Evolutionary conservation across 352 stramenopile genomes (phyloP), one percentile per base, ranked within the genome.

Genomic region (Phytophthora idaei): DNA sequence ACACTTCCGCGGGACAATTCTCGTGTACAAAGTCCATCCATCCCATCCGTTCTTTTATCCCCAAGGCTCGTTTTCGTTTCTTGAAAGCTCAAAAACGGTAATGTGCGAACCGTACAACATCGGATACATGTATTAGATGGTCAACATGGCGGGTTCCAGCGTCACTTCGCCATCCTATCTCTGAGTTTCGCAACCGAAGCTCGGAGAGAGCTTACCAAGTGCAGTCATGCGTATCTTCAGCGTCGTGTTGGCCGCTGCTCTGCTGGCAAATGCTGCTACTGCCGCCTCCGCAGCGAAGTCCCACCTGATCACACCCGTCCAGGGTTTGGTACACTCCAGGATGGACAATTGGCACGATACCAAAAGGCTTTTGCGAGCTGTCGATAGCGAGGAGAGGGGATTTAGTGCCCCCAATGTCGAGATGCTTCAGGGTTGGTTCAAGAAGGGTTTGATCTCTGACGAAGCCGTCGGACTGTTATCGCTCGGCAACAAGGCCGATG

Each of bases 391-490:
- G 14, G 56, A 63, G 44, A 63, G 56, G 7, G 45, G 5, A 25
- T 41, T 63, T 36, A 63, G 31, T 41, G 14, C 17, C 46, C 34
- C 45, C 29, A 57, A 41, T n/a, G 29, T 59, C 12, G 37, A 57
- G 27, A 28, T 57, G 32, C 29, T 51, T 4, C 28, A 57, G 21
- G 37, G 45, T 21, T 63, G 56, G 56, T 7, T 56, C 29, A 49
- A 55, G 21, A 63, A 56, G 14, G 55, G 55, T n/a, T 12, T 54
- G 45, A 53, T 61, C 39, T 37, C 17, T 27, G 39, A 51, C n/a
- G 54, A 51, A 11, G 21, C 41, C 28, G 54, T 51, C 41, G 41
- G n/a, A 9, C 8, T 61, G 6, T 7, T 61, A 29, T 52, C 54
- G 6, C 28, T 61, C 9, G 57, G 45, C 10, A 37, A 48, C 46